Evolutionary conservation across 2,329 filamentous ascomycete genomes (phyloP).

Genomic region (Didymella glomerata): DNA sequence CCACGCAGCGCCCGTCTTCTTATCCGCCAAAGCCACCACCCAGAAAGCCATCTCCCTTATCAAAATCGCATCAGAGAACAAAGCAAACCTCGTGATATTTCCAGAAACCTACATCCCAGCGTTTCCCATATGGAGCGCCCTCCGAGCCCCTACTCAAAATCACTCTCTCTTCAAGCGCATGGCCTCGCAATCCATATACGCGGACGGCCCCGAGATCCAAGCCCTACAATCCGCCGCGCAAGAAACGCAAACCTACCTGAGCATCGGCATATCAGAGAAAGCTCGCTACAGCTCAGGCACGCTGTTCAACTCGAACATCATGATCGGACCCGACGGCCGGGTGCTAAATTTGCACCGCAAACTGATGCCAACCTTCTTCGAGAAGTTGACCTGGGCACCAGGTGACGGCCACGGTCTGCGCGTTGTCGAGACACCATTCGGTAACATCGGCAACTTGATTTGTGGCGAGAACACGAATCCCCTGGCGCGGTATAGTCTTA

Average conservation of each 20-base stretch:
- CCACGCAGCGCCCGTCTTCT: constrained; percentile 55
- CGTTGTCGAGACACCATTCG: constrained; percentile 57
- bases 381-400: constrained; percentile 63
- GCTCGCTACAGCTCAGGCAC: constrained; percentile 55
- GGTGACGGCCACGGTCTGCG: constrained; percentile 62
- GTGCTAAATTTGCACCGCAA: constrained; percentile 64
- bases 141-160: constrained; percentile 59
- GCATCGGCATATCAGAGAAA: constrained; percentile 62
- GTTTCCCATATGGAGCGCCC: constrained; percentile 62
- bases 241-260: constrained; percentile 53
- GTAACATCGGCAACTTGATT: constrained; percentile 61
- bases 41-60: constrained; percentile 59
- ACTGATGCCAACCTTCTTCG: constrained; percentile 64
- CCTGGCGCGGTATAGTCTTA: constrained; percentile 61
- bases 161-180: constrained; percentile 61
- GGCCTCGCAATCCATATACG: constrained; percentile 54
- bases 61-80: constrained; percentile 53
- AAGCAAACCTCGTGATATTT: constrained; percentile 62
- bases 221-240: constrained; percentile 47
- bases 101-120: constrained; percentile 63
- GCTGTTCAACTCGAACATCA: constrained; percentile 62
- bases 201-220: constrained; percentile 58
- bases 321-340: constrained; percentile 57
- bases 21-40: constrained; percentile 58
- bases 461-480: constrained; percentile 68